Percentiles rank a stretch among this genome's conserved stretches.
Evolutionary conservation across 495 filamentous ascomycete species (phyloP).

Genomic region (Penicillium argentinense): DNA sequence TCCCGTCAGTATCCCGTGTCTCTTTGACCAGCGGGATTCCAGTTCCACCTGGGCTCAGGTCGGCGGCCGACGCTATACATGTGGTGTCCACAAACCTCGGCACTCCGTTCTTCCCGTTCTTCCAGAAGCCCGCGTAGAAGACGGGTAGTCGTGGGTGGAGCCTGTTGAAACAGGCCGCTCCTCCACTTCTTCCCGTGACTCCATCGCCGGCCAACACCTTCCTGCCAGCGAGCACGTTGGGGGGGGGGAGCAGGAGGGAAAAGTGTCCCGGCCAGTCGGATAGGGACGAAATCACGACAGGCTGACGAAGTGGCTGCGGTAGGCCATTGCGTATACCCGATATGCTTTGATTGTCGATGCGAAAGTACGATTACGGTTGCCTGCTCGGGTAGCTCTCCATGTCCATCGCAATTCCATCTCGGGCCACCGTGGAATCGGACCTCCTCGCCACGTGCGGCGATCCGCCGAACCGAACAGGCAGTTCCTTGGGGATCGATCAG

Average conservation of each 20-base stretch:
- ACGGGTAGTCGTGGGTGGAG: conserved; percentile 11
- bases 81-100: conserved; percentile 15
- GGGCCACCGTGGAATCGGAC: not conserved
- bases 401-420: not conserved
- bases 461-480: conserved; percentile 13
- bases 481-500: conserved; percentile 1
- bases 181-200: conserved; percentile 14
- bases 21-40: not conserved
- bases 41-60: conserved; percentile 8
- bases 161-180: conserved; percentile 17
- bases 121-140: conserved; percentile 21
- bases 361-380: not conserved
- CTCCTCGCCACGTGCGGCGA: conserved; percentile 16
- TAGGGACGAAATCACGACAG: not conserved
- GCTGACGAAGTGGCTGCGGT: no score
- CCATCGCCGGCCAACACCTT: not conserved
- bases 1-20: not conserved
- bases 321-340: not conserved
- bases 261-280: not conserved
- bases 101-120: conserved; percentile 14
- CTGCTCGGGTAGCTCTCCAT: not conserved
- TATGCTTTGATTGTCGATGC: no score
- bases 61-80: not conserved
- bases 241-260: not conserved
- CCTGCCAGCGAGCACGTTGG: not conserved